These are phyloP conservation scores for Syzygium aromaticum DNA, from an alignment of 345 rosid genomes.

Conservation along the genomic window DNA sequence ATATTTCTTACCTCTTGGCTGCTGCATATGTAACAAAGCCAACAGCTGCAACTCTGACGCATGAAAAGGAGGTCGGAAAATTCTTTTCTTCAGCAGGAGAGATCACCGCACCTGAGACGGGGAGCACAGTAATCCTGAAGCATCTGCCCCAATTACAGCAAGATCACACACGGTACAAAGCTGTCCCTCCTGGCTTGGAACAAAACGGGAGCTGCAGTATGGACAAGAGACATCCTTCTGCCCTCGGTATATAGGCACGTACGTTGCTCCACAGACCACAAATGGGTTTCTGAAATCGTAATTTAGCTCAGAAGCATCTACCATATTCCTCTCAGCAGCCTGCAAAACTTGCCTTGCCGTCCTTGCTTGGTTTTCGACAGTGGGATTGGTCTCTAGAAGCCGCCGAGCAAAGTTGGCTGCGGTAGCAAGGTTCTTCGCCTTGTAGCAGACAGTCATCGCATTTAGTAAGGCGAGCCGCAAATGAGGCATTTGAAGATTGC, in stretches of 20 bases:
- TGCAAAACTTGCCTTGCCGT: constrained; percentile 73
- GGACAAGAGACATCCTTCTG: constrained; percentile 86
- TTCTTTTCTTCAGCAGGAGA: neutral
- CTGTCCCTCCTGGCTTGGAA: constrained; percentile 63
- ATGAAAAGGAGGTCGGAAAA: neutral
- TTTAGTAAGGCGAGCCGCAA: constrained; percentile 62
- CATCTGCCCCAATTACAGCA: constrained; percentile 83
- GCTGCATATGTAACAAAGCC: neutral
- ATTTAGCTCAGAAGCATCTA: constrained; percentile 53
- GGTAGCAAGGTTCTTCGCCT: constrained; percentile 66
- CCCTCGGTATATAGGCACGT: constrained; percentile 87
- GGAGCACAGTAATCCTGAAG: constrained; percentile 88
- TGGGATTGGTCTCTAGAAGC: constrained; percentile 73
- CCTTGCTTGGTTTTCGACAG: constrained; percentile 66
- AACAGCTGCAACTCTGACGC: neutral
- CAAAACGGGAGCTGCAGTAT: constrained; percentile 72
- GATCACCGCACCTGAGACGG: constrained; percentile 69
- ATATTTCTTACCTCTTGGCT: neutral
- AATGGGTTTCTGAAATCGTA: constrained; percentile 95
- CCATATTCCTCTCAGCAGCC: constrained; percentile 78
- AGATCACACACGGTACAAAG: constrained; percentile 76
- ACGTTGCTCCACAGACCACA: constrained; percentile 83
- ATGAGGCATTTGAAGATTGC: constrained; percentile 84
- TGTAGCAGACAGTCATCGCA: constrained; percentile 79
- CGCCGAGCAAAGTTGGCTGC: constrained; percentile 81